Percentiles rank a stretch among this genome's conserved stretches.
phyloP scores from a whole-genome alignment of 108 stramenopile genomes.

The Schizochytrium sp. region DNA sequence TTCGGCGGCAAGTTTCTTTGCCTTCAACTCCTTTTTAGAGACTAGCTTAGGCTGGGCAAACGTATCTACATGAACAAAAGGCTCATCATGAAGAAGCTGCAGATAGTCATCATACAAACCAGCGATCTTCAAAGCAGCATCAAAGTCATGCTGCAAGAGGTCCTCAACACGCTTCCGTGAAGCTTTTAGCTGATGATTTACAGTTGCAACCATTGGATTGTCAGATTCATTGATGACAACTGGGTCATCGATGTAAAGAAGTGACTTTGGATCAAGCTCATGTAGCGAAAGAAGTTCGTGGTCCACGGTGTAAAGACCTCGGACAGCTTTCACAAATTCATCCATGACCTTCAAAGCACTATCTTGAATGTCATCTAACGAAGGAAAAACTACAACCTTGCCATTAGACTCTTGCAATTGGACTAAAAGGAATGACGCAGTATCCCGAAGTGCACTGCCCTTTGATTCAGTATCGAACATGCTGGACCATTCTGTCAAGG shows the following conservation, averaged over 20 bases:
- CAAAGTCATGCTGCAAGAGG: conserved; percentile 57
- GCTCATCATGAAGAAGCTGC: conserved; percentile 56
- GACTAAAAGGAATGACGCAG: background rate
- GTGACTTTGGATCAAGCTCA: conserved; percentile 67
- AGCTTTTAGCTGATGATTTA: conserved; percentile 58
- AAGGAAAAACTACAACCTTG: conserved; percentile 2
- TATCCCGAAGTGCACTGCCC: background rate
- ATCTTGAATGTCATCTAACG: conserved; percentile 65
- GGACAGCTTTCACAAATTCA: conserved; percentile 65
- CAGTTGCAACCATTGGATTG: conserved; percentile 44
- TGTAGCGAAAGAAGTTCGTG: conserved; percentile 76
- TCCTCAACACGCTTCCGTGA: conserved; percentile 60
- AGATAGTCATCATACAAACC: conserved; percentile 65
- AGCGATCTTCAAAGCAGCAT: conserved; percentile 64
- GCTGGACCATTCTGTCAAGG: conserved; percentile 60
- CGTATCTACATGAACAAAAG: conserved; percentile 35
- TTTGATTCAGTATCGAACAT: conserved; percentile 57
- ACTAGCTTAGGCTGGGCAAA: conserved; percentile 20
- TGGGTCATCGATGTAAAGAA: conserved; percentile 65
- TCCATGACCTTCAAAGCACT: conserved; percentile 67
- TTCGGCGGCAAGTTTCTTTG: conserved; percentile 20
- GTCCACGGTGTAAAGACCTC: conserved; percentile 69
- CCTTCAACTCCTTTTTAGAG: conserved; percentile 16
- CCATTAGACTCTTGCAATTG: background rate
- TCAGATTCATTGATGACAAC: background rate